Percentiles rank a stretch among this genome's conserved stretches.
These are phyloP conservation scores for Citrus glauca DNA, from an alignment of 345 rosid species.

Conservation along the genomic window DNA sequence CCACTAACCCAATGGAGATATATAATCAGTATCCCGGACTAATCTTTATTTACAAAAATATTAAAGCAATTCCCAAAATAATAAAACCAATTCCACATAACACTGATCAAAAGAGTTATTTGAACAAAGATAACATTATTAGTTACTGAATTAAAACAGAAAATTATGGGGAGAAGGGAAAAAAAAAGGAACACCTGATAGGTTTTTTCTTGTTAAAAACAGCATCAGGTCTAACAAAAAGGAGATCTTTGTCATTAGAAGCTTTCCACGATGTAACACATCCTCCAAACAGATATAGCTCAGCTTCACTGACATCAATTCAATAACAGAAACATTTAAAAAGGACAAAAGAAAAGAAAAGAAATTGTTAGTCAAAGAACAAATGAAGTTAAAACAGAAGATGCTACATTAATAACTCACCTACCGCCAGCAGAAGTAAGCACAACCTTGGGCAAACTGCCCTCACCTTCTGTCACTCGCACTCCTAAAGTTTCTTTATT, in stretches of 20 bases:
- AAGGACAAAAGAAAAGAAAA: too few species aligned
- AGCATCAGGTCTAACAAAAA: constrained; percentile 94
- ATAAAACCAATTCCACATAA: background rate
- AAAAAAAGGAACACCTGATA: constrained; percentile 48
- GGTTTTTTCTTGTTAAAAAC: constrained; percentile 90
- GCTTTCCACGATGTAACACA: constrained; percentile 90
- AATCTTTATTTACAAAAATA: background rate
- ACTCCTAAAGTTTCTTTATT: constrained; percentile 44
- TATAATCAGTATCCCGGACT: constrained; percentile 4
- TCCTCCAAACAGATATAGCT: constrained; percentile 84
- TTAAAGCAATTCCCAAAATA: background rate
- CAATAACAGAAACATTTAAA: background rate
- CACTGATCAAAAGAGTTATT: background rate
- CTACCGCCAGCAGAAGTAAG: constrained; percentile 73
- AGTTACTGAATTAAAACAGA: background rate
- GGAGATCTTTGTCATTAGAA: constrained; percentile 69
- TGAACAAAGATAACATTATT: background rate
- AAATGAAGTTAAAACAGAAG: background rate
- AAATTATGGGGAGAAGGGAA: background rate
- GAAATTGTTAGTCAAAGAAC: background rate
- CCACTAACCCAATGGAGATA: constrained; percentile 52
- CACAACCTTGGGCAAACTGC: constrained; percentile 77
- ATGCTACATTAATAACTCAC: constrained; percentile 21
- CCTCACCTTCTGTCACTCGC: constrained; percentile 71
- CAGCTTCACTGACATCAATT: constrained; percentile 61